These are phyloP conservation scores for Rhododendron mucronatum DNA, from an alignment of 148 eudicot genomes.

Conservation along the genomic window DNA sequence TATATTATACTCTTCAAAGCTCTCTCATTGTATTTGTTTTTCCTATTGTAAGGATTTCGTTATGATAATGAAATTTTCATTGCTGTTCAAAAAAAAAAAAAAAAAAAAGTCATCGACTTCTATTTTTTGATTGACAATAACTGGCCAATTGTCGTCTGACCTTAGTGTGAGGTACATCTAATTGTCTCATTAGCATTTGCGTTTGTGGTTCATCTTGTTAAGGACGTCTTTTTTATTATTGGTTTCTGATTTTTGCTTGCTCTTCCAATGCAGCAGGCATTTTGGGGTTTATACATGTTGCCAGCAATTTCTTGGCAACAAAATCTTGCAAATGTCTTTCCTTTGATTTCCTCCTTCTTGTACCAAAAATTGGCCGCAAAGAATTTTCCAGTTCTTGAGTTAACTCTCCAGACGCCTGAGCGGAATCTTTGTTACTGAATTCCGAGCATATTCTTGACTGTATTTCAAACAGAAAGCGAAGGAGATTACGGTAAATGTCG, in stretches of 20 bases:
- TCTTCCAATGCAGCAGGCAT: conserved; percentile 1
- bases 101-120: not conserved
- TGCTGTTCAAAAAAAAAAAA: too few species aligned
- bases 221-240: not conserved
- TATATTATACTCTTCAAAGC: too few species aligned
- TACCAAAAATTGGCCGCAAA: not conserved
- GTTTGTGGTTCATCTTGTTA: not conserved
- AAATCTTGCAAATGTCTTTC: not conserved
- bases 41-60: too few species aligned
- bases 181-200: not conserved
- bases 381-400: not conserved
- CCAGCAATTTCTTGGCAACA: not conserved
- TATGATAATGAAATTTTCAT: too few species aligned
- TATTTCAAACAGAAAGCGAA: not conserved
- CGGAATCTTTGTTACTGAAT: not conserved
- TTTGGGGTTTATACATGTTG: not conserved
- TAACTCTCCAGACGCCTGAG: too few species aligned
- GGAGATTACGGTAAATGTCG: not conserved
- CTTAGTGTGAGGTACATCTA: not conserved
- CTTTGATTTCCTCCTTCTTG: not conserved
- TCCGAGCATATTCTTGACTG: not conserved
- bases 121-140: not conserved
- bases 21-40: too few species aligned
- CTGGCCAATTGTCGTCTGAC: not conserved
- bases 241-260: not conserved